These are phyloP conservation scores for Phytopythium vexans DNA, from an alignment of 352 stramenopile genomes.

Conservation along the genomic window DNA sequence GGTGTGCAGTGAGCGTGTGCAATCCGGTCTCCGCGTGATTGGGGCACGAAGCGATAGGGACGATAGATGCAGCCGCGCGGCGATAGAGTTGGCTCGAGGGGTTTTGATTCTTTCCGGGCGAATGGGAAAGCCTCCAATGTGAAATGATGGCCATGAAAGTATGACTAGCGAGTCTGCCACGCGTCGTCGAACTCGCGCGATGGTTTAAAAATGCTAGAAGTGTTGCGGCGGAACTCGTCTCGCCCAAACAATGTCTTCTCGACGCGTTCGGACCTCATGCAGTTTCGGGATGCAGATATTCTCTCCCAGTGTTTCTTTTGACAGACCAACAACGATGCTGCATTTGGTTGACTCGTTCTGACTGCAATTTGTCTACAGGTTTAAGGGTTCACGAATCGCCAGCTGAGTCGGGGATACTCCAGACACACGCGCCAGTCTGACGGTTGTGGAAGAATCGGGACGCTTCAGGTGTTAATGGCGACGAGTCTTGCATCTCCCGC, in stretches of 20 bases:
- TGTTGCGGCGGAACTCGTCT: no score
- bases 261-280: no score
- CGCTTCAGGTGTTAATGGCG: constrained; percentile 15
- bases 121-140: constrained; percentile 27
- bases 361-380: neutral
- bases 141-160: no score
- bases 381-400: neutral
- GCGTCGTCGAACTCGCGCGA: no score
- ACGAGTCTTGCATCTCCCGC: constrained; percentile 45
- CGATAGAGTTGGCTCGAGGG: constrained; percentile 35
- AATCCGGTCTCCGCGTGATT: constrained; percentile 36
- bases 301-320: no score
- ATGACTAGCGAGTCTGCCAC: no score
- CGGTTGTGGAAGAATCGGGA: constrained; percentile 46
- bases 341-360: no score
- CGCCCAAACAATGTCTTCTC: no score
- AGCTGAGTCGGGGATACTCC: constrained; percentile 16
- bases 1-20: constrained; percentile 48
- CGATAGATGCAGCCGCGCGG: constrained; percentile 28
- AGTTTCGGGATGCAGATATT: no score
- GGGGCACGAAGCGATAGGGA: constrained; percentile 7
- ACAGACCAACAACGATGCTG: no score
- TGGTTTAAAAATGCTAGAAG: no score
- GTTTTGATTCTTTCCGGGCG: constrained; percentile 32
- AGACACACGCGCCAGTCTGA: constrained; percentile 32